Evolutionary conservation across 768 basidiomycete genomes (phyloP).

Genomic region (Imleria badia): DNA sequence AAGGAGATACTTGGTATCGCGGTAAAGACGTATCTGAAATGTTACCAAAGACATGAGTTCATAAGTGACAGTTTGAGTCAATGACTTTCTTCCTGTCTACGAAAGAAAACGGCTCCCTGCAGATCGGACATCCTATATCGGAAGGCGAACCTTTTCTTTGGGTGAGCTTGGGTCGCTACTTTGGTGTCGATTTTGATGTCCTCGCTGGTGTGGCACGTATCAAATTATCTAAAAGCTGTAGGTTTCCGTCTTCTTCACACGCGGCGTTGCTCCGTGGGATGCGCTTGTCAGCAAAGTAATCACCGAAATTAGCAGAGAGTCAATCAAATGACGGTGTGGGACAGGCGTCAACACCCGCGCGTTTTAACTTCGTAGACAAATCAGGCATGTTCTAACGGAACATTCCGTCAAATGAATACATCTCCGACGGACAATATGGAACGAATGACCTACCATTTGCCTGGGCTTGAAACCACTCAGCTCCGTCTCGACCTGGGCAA

Average conservation of each 20-base stretch:
- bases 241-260: neutral
- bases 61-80: neutral
- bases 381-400: slow-evolving; percentile 53
- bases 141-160: neutral
- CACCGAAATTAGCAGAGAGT: slow-evolving; percentile 61
- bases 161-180: neutral
- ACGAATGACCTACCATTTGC: slow-evolving; percentile 38
- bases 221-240: too few species aligned
- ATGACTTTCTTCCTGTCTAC: slow-evolving; percentile 61
- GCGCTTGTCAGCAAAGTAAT: slow-evolving; percentile 63
- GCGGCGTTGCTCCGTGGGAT: slow-evolving; percentile 8
- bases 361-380: slow-evolving; percentile 62
- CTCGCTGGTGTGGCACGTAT: neutral
- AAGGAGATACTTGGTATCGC: slow-evolving; percentile 68
- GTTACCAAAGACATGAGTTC: neutral
- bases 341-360: slow-evolving; percentile 57
- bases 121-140: slow-evolving; percentile 48
- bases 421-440: neutral
- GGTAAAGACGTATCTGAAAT: slow-evolving; percentile 58
- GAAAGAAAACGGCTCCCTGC: slow-evolving; percentile 68
- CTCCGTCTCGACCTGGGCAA: slow-evolving; percentile 52
- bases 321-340: neutral
- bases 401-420: neutral
- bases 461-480: slow-evolving; percentile 41
- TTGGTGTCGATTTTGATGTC: slow-evolving; percentile 24